Conservation (phyloP, 169 alveolate species). For the Plasmodium vivax region DNA sequence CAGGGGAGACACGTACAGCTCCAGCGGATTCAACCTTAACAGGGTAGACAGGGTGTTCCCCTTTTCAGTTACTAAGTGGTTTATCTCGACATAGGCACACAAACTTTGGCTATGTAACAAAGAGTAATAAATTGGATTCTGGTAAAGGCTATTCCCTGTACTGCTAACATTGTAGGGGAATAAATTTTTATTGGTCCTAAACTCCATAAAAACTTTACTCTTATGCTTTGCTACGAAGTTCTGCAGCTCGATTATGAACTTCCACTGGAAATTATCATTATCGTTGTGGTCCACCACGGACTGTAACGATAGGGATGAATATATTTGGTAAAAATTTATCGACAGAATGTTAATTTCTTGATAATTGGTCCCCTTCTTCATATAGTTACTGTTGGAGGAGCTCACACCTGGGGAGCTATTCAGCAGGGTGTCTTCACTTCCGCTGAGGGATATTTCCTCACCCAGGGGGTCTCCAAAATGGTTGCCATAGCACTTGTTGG, state of each 20-base stretch:
- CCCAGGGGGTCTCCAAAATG: not conserved
- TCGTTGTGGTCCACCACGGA: constrained; percentile 80
- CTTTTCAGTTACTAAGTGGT: constrained; percentile 71
- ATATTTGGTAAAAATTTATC: constrained; percentile 77
- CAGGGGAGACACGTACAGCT: constrained; percentile 50
- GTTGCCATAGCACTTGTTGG: not conserved
- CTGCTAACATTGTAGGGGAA: constrained; percentile 18
- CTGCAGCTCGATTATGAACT: constrained; percentile 75
- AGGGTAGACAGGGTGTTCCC: constrained; percentile 67
- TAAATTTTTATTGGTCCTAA: constrained; percentile 37
- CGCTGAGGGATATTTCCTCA: constrained; percentile 1
- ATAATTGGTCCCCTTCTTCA: not conserved
- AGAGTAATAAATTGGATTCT: constrained; percentile 59
- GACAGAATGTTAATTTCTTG: constrained; percentile 74
- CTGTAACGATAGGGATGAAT: constrained; percentile 77
- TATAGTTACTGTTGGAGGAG: not conserved
- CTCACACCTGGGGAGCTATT: constrained; percentile 11
- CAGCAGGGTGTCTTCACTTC: constrained; percentile 10
- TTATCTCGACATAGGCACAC: constrained; percentile 73
- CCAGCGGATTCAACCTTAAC: constrained; percentile 61
- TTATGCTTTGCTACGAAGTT: constrained; percentile 76
- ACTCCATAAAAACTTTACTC: constrained; percentile 69
- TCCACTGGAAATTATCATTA: constrained; percentile 80
- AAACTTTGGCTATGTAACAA: constrained; percentile 68
- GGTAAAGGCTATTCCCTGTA: constrained; percentile 16